Evolutionary conservation across 345 rosid genomes (phyloP).

Genomic region (Microcos paniculata): DNA sequence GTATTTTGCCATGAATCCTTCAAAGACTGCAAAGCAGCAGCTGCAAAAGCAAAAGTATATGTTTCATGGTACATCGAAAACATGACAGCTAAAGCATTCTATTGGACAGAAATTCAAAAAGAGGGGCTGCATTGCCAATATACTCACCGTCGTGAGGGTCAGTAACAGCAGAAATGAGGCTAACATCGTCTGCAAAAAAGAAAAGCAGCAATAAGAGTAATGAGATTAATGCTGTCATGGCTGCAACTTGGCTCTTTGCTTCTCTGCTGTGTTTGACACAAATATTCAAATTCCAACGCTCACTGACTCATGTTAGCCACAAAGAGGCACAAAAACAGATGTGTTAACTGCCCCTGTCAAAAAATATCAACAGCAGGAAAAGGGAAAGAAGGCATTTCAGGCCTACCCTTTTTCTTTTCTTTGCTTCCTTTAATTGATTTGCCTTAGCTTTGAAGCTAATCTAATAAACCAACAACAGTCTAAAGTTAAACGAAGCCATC

Average conservation of each 20-base stretch:
- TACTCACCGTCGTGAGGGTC: slow-evolving; percentile 60
- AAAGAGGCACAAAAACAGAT: background rate
- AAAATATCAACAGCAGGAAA: background rate
- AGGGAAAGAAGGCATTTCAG: background rate
- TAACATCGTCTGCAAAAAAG: slow-evolving; percentile 21
- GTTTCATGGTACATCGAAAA: too few relatives aligned
- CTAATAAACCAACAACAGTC: slow-evolving; percentile 1
- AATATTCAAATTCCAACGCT: background rate
- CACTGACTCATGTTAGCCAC: background rate
- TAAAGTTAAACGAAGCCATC: background rate
- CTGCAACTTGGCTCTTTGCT: background rate
- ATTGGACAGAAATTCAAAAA: background rate
- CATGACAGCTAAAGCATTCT: background rate
- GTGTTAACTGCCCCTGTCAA: background rate
- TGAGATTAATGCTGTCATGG: slow-evolving; percentile 27
- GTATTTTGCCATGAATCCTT: slow-evolving; percentile 70
- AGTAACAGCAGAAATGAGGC: slow-evolving; percentile 37
- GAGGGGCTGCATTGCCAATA: background rate
- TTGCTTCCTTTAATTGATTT: slow-evolving; percentile 18
- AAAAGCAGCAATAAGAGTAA: slow-evolving; percentile 36
- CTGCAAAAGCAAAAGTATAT: slow-evolving; percentile 33
- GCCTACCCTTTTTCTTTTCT: slow-evolving; percentile 15
- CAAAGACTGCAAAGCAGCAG: slow-evolving; percentile 74
- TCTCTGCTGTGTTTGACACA: background rate
- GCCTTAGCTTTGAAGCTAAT: slow-evolving; percentile 36